These are phyloP conservation scores for Aspergillus sergii DNA, from an alignment of 2,329 filamentous ascomycete species.

Conservation along the genomic window DNA sequence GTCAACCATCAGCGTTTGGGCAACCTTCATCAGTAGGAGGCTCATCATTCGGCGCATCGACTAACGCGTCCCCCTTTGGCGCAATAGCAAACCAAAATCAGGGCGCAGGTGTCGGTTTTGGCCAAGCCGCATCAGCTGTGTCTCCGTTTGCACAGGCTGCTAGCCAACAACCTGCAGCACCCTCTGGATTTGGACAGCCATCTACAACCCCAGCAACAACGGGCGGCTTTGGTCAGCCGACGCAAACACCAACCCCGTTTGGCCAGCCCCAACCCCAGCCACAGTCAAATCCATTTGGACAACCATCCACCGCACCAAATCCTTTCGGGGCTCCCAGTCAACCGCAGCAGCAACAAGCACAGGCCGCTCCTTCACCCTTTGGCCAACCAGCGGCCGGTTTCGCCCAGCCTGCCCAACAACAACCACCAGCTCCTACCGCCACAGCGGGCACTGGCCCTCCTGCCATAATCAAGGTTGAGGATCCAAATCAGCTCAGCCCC, in stretches of 20 bases:
- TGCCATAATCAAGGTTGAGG: slow-evolving; percentile 29
- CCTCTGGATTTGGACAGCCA: slow-evolving; percentile 34
- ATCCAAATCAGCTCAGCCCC: slow-evolving; percentile 34
- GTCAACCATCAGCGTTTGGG: slow-evolving; percentile 29
- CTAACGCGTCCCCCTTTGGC: slow-evolving; percentile 47
- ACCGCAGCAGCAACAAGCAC: slow-evolving; percentile 39
- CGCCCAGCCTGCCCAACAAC: slow-evolving; percentile 20
- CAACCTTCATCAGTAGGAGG: slow-evolving; percentile 28
- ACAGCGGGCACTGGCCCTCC: slow-evolving; percentile 29
- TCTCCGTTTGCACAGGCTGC: slow-evolving; percentile 40
- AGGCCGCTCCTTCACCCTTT: slow-evolving; percentile 31
- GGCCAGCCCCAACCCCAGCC: slow-evolving; percentile 26
- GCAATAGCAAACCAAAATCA: slow-evolving; percentile 35
- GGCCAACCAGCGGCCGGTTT: slow-evolving; percentile 37
- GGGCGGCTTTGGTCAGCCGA: slow-evolving; percentile 39
- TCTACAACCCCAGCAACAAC: slow-evolving; percentile 20
- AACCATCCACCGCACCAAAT: slow-evolving; percentile 25
- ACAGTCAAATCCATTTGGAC: slow-evolving; percentile 35
- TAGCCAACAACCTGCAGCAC: slow-evolving; percentile 32
- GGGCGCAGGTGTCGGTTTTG: slow-evolving; percentile 32
- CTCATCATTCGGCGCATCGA: slow-evolving; percentile 41
- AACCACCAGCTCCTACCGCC: slow-evolving; percentile 7
- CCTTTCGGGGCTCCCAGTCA: slow-evolving; percentile 33
- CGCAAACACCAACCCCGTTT: slow-evolving; percentile 30
- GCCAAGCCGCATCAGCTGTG: slow-evolving; percentile 12